A percentile compares a stretch with the other conserved stretches of the same genome.
phyloP scores from a whole-genome alignment of 345 rosid genomes.

The Orychophragmus violaceus region DNA sequence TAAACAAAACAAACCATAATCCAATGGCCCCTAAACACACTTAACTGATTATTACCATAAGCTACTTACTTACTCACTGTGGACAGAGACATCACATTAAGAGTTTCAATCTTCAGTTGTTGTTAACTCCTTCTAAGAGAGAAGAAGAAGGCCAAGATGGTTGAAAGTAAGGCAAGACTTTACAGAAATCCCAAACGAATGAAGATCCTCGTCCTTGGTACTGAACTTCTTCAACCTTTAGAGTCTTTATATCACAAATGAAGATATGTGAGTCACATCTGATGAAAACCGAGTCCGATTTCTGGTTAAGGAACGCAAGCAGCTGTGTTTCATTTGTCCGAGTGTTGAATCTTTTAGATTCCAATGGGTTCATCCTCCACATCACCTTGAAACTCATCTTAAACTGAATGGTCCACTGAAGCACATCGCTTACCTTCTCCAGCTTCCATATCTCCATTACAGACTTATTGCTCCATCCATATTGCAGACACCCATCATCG shows the following conservation, averaged over 20 bases:
- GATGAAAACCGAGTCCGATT: conserved; percentile 37
- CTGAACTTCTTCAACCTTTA: conserved; percentile 35
- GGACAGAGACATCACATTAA: neutral
- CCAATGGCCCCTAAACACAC: neutral
- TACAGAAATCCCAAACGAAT: conserved; percentile 44
- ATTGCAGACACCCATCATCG: conserved; percentile 46
- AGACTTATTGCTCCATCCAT: conserved; percentile 46
- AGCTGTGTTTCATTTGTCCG: conserved; percentile 47
- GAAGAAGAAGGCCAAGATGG: conserved; percentile 49
- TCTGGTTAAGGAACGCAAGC: conserved; percentile 37
- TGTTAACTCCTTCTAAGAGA: neutral
- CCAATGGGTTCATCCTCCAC: conserved; percentile 44
- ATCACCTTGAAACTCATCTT: conserved; percentile 42
- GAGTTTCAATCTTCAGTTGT: neutral
- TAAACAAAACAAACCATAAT: conserved; percentile 2
- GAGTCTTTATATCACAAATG: conserved; percentile 13
- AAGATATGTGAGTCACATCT: conserved; percentile 43
- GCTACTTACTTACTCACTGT: conserved; percentile 5
- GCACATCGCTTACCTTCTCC: conserved; percentile 18
- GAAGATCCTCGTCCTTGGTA: conserved; percentile 45
- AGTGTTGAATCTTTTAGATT: conserved; percentile 15
- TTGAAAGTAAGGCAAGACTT: conserved; percentile 47
- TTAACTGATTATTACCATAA: neutral
- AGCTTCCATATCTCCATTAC: conserved; percentile 57
- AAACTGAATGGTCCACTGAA: conserved; percentile 36